phyloP scores from a whole-genome alignment of 495 filamentous ascomycete genomes.

The Aspergillus funiculosus region DNA sequence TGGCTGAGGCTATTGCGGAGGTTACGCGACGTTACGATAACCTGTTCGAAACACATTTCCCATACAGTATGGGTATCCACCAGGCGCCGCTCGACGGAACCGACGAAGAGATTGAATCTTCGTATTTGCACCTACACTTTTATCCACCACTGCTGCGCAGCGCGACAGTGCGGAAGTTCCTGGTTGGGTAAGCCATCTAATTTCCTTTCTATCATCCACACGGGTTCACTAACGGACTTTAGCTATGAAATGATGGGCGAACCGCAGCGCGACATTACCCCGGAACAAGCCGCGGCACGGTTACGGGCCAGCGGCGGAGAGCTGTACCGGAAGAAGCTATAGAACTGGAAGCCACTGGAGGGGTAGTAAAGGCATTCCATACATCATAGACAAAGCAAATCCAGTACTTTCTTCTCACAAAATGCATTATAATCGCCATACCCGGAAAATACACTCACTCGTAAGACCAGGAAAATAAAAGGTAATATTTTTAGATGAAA shows the following conservation, averaged over 20 bases:
- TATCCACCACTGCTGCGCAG: slow-evolving; percentile 90
- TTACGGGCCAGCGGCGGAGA: slow-evolving; percentile 71
- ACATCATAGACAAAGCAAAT: too few relatives aligned
- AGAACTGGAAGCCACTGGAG: slow-evolving; percentile 21
- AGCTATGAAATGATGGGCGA: slow-evolving; percentile 91
- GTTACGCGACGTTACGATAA: slow-evolving; percentile 91
- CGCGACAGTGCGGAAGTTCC: slow-evolving; percentile 89
- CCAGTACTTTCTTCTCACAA: too few relatives aligned
- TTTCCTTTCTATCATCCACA: background rate
- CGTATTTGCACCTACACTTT: slow-evolving; percentile 94
- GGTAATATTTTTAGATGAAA: too few relatives aligned
- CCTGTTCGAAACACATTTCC: slow-evolving; percentile 92
- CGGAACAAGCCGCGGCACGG: slow-evolving; percentile 83
- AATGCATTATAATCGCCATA: too few relatives aligned
- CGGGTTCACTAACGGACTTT: slow-evolving; percentile 15
- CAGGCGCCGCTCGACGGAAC: slow-evolving; percentile 88
- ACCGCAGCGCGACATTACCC: slow-evolving; percentile 95
- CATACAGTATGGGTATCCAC: slow-evolving; percentile 90
- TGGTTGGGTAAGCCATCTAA: slow-evolving; percentile 61
- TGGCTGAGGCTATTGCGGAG: slow-evolving; percentile 81
- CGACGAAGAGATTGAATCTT: slow-evolving; percentile 74
- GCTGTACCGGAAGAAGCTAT: slow-evolving; percentile 74
- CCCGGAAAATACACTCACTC: too few relatives aligned
- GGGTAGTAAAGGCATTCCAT: too few relatives aligned
- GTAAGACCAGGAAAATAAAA: too few relatives aligned